A percentile compares a stretch with the other conserved stretches of the same genome.
Conservation (phyloP, 257 asterid species). For the Capsicum pubescens region DNA sequence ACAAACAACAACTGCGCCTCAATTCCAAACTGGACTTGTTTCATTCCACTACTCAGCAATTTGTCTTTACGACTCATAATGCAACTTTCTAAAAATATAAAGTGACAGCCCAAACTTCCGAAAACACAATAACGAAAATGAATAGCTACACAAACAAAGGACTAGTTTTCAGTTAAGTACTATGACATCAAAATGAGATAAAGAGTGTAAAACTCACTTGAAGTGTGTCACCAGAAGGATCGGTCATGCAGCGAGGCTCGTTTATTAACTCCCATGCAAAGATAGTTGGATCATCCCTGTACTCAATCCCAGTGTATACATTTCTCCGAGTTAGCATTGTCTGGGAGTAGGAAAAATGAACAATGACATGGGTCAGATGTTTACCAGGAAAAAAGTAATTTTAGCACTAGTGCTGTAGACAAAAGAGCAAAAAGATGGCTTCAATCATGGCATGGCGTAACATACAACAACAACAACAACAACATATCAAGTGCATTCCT, state of each 20-base stretch:
- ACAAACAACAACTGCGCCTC: not conserved
- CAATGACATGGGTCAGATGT: not conserved
- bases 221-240: conserved; percentile 94
- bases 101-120: not conserved
- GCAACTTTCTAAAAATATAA: not conserved
- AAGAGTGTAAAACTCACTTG: conserved; percentile 59
- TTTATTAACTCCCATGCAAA: conserved; percentile 52
- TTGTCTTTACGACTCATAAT: not conserved
- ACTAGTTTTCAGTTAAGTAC: not conserved
- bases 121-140: not conserved
- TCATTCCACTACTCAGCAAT: conserved; percentile 15
- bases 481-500: too few species aligned
- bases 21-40: not conserved
- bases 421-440: not conserved
- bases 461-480: too few species aligned
- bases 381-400: not conserved
- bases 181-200: not conserved
- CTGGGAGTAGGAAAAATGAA: conserved; percentile 29
- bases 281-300: conserved; percentile 47
- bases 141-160: not conserved
- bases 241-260: conserved; percentile 61
- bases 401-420: not conserved
- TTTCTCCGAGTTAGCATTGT: conserved; percentile 42
- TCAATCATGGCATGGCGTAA: not conserved
- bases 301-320: conserved; percentile 37